Conservation (phyloP, 163 green algal genomes). For the Prototheca stagnorum region DNA sequence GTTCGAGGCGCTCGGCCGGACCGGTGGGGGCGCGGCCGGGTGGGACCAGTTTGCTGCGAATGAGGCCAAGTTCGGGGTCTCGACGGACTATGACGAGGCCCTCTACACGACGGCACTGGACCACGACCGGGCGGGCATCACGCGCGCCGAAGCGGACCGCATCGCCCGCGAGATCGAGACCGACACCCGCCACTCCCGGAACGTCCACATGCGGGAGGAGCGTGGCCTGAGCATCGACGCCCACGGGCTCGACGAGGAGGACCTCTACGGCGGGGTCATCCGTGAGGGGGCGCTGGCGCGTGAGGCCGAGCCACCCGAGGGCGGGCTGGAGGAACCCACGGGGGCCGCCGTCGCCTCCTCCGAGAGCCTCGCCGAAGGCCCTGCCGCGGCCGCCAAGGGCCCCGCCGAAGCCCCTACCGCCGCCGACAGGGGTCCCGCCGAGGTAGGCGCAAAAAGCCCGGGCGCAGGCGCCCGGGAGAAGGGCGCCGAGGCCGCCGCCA, state of each 20-base stretch:
- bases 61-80: conserved; percentile 59
- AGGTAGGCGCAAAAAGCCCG: too few relatives aligned
- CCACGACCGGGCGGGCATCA: conserved; percentile 36
- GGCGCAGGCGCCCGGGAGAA: too few relatives aligned
- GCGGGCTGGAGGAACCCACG: not conserved
- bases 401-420: too few relatives aligned
- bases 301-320: not conserved
- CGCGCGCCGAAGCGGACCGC: conserved; percentile 47
- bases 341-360: too few relatives aligned
- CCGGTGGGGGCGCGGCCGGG: conserved; percentile 2
- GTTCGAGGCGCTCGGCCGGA: too few relatives aligned
- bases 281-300: conserved; percentile 4
- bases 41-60: conserved; percentile 92
- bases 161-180: conserved; percentile 68
- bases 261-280: conserved; percentile 47
- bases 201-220: conserved; percentile 68
- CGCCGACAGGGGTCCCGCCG: too few relatives aligned
- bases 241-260: conserved; percentile 53
- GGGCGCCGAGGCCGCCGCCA: too few relatives aligned
- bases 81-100: conserved; percentile 61
- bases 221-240: conserved; percentile 32
- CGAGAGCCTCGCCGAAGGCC: too few relatives aligned
- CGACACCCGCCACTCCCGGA: conserved; percentile 14
- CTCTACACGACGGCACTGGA: conserved; percentile 80
- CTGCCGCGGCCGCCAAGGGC: too few relatives aligned